Conservation (phyloP, 83 land plant genomes). For the Diphasiastrum complanatum region DNA sequence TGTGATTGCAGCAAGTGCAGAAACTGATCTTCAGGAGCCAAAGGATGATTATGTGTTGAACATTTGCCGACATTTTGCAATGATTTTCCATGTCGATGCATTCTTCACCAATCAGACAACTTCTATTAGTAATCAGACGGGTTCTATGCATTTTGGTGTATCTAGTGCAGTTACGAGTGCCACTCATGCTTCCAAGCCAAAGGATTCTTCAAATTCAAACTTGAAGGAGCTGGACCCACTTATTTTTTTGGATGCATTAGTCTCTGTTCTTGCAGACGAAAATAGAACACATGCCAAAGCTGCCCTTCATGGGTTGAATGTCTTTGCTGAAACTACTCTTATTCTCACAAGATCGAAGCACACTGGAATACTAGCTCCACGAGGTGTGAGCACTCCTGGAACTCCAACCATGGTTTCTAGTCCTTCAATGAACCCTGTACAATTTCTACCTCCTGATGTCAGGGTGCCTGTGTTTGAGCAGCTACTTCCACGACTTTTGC, state of each 20-base stretch:
- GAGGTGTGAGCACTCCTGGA: slow-evolving; percentile 69
- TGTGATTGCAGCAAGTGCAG: slow-evolving; percentile 80
- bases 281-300: slow-evolving; percentile 90
- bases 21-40: slow-evolving; percentile 67
- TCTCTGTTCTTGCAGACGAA: slow-evolving; percentile 85
- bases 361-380: slow-evolving; percentile 48
- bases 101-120: slow-evolving; percentile 31
- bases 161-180: slow-evolving; percentile 34
- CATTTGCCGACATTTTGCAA: slow-evolving; percentile 93
- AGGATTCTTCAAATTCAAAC: slow-evolving; percentile 30
- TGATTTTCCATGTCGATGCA: slow-evolving; percentile 86
- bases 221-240: slow-evolving; percentile 91
- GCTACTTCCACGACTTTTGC: slow-evolving; percentile 89
- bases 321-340: slow-evolving; percentile 81
- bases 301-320: slow-evolving; percentile 73
- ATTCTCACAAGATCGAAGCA: slow-evolving; percentile 86
- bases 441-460: slow-evolving; percentile 91
- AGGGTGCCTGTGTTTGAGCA: slow-evolving; percentile 93
- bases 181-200: slow-evolving; percentile 35
- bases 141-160: slow-evolving; percentile 28
- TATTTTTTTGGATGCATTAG: slow-evolving; percentile 94
- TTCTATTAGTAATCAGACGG: slow-evolving; percentile 9
- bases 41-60: slow-evolving; percentile 83
- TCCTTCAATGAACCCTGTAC: slow-evolving; percentile 94
- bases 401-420: slow-evolving; percentile 97